These are phyloP conservation scores for Fraxinus velutina DNA, from an alignment of 305 asterid genomes.

Conservation along the genomic window DNA sequence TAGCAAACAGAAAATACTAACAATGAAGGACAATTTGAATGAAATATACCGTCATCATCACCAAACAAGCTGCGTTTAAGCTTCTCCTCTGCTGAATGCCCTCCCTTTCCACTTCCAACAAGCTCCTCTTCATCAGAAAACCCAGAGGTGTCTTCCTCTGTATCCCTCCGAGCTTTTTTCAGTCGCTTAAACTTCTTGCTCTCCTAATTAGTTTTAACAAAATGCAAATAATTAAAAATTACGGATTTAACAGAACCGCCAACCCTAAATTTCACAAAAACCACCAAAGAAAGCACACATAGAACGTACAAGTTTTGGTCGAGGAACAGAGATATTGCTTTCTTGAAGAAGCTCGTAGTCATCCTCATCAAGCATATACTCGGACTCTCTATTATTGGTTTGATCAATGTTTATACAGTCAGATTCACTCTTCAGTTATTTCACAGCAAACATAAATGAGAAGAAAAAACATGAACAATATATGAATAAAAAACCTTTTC, in stretches of 20 bases:
- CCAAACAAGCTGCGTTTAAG: slow-evolving; percentile 79
- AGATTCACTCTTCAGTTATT: not conserved
- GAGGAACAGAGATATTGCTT: slow-evolving; percentile 78
- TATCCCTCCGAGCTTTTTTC: slow-evolving; percentile 78
- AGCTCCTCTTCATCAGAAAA: slow-evolving; percentile 84
- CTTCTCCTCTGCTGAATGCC: slow-evolving; percentile 83
- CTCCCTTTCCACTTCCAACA: slow-evolving; percentile 67
- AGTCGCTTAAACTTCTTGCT: slow-evolving; percentile 84
- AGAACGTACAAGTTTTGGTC: slow-evolving; percentile 67
- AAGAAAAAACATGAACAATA: slow-evolving; percentile 7
- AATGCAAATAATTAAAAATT: not conserved
- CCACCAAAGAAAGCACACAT: not conserved
- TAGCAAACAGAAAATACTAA: slow-evolving; percentile 5
- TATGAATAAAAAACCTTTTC: slow-evolving; percentile 53
- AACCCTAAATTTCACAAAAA: not conserved
- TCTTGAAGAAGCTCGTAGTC: slow-evolving; percentile 95
- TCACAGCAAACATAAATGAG: not conserved
- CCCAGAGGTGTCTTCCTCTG: slow-evolving; percentile 76
- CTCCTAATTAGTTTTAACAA: slow-evolving; percentile 40
- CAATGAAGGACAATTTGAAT: slow-evolving; percentile 18
- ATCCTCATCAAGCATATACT: slow-evolving; percentile 81
- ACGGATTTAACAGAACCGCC: not conserved
- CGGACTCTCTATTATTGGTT: slow-evolving; percentile 56
- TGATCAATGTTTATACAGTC: slow-evolving; percentile 7
- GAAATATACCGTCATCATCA: slow-evolving; percentile 77